These are phyloP conservation scores for Lanmaoa pseudosensibilis DNA, from an alignment of 768 basidiomycete species.

Conservation along the genomic window DNA sequence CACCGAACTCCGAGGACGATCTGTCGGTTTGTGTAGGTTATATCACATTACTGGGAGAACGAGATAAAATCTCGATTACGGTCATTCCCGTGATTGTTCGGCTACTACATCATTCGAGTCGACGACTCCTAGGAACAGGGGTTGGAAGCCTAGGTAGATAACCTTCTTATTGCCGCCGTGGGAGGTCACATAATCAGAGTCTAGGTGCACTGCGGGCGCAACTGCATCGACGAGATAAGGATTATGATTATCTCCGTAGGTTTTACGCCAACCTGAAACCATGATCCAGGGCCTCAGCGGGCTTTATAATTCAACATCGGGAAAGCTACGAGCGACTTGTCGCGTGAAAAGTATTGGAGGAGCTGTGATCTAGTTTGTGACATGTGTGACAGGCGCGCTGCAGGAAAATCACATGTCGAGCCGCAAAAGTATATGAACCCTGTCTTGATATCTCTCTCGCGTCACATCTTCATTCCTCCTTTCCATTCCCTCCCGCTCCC, in stretches of 20 bases:
- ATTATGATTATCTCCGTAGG: not conserved
- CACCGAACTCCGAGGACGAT: slow-evolving; percentile 7
- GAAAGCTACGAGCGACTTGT: not conserved
- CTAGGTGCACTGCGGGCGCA: not conserved
- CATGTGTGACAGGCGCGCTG: slow-evolving; percentile 24
- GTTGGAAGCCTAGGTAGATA: not conserved
- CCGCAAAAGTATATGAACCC: slow-evolving; percentile 28
- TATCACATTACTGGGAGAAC: slow-evolving; percentile 6
- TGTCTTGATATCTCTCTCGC: slow-evolving; percentile 12
- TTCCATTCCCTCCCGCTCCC: slow-evolving; percentile 1
- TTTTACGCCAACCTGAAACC: not conserved
- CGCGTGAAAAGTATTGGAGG: slow-evolving; percentile 12
- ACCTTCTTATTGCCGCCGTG: not conserved
- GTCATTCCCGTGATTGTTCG: slow-evolving; percentile 9
- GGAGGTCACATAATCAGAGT: too few relatives aligned
- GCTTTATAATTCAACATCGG: not conserved
- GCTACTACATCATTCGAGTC: not conserved
- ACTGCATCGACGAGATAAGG: not conserved
- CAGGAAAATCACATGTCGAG: slow-evolving; percentile 27
- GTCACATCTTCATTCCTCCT: slow-evolving; percentile 7
- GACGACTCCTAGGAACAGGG: slow-evolving; percentile 12
- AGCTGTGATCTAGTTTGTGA: slow-evolving; percentile 22
- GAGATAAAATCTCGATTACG: not conserved
- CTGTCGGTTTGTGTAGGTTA: not conserved
- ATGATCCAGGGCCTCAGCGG: not conserved